Evolutionary conservation across 371 early-diverging fungal species (phyloP), one percentile per base, ranked within the genome.

Genomic region (Parasitella parasitica): DNA sequence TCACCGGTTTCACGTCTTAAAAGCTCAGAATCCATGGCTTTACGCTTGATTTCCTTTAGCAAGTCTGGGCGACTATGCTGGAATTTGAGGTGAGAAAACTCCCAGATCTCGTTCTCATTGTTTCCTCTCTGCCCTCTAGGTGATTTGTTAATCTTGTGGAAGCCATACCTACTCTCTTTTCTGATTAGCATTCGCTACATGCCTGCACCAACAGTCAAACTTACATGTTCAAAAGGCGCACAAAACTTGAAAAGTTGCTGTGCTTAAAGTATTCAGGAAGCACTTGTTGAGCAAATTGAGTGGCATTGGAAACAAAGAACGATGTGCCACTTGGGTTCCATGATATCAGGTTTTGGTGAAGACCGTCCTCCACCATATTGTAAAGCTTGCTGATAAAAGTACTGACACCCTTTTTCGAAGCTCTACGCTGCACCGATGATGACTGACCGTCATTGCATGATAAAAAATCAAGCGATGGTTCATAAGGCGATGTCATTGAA

Each of bases 221-320:
- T 60, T 27, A 66, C 85, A 90, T 90, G 61, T 93, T 94, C 7
- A 93, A 80, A 67, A 93, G 93, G 16, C 69, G 64, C 36, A 69
- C 69, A 60, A 69, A 69, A 28, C 65, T 69, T 12, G 62, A 69
- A 57, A 66, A 69, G 26, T 69, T 66, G 20, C 61, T 57, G 28
- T 94, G 94, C 71, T 94, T 94, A 66, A 94, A 95, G 54, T 80
- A 82, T 26, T 77, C 78, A 5, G 91, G 89, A 51, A 94, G 76
- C 12, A 93, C 87, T 39, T 84, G 83, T 62, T 89, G 88, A 13
- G 94, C 81, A 78, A 97, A 95, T 20, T 87, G 89, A 39, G 83
- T 83, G 16, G 91, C 90, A 65, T 95, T 91, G 71, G 87, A 87
- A 57, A 97, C 94, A 46, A 92, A 82, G 63, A 97, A 97, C 22